phyloP scores from a whole-genome alignment of 345 rosid species.

The Geranium brycei region DNA sequence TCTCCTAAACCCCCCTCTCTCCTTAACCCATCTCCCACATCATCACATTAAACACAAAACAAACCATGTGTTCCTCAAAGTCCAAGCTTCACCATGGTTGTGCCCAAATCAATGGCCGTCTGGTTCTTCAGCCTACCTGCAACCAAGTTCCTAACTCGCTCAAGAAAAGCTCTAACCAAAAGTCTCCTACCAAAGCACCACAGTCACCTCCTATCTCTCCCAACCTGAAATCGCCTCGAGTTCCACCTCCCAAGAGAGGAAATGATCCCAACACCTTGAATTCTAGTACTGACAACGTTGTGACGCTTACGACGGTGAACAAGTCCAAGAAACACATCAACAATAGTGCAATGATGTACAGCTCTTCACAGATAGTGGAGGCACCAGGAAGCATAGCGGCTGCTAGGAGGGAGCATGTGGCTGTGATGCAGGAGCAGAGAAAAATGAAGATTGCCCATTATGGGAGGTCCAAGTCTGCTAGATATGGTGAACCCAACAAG shows the following conservation, averaged over 20 bases:
- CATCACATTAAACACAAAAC: not conserved
- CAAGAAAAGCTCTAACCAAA: constrained; percentile 10
- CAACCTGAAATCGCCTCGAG: constrained; percentile 25
- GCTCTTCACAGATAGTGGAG: constrained; percentile 10
- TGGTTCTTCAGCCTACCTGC: constrained; percentile 21
- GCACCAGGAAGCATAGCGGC: constrained; percentile 56
- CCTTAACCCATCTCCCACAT: no score
- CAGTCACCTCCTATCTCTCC: constrained; percentile 25
- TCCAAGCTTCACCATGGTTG: constrained; percentile 17
- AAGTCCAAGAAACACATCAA: constrained; percentile 49
- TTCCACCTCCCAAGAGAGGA: constrained; percentile 22
- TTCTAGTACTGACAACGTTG: constrained; percentile 25
- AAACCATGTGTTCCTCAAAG: constrained; percentile 32
- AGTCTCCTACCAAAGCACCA: constrained; percentile 12
- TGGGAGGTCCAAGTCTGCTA: constrained; percentile 50
- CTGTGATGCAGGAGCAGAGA: constrained; percentile 43
- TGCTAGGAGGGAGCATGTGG: constrained; percentile 51
- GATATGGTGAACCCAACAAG: constrained; percentile 19
- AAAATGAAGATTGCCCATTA: constrained; percentile 58
- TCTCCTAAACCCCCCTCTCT: not conserved
- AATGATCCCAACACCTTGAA: constrained; percentile 22
- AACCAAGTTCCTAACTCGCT: constrained; percentile 26
- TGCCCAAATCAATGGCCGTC: not conserved
- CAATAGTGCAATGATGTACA: not conserved
- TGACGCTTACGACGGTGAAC: constrained; percentile 19